Percentiles rank a stretch among this genome's conserved stretches.
Evolutionary conservation across 768 basidiomycete genomes (phyloP).

Genomic region (Leccinum variicolor): DNA sequence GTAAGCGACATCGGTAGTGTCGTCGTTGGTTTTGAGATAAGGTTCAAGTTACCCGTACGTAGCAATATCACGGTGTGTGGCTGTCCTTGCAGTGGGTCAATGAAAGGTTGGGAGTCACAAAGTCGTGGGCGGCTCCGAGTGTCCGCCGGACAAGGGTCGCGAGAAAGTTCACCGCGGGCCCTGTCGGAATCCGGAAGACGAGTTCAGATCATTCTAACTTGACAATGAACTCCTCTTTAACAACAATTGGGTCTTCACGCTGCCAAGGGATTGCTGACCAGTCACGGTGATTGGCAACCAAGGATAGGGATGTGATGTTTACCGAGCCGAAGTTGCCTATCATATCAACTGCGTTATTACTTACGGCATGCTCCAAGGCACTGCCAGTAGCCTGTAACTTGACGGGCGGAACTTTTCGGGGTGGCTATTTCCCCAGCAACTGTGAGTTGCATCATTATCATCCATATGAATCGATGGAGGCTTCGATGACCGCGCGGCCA

Average conservation of each 20-base stretch:
- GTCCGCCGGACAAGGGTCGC: not conserved
- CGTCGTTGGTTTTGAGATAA: not conserved
- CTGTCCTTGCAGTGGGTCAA: not conserved
- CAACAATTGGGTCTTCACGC: not conserved
- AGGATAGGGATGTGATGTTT: not conserved
- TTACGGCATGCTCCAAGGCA: constrained; percentile 13
- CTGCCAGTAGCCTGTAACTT: not conserved
- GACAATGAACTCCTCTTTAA: not conserved
- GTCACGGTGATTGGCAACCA: not conserved
- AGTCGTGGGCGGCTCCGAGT: not conserved
- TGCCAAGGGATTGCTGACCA: not conserved
- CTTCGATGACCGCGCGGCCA: not conserved
- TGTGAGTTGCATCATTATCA: not conserved
- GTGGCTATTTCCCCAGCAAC: constrained; percentile 8
- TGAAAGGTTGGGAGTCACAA: not conserved
- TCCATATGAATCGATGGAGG: not conserved
- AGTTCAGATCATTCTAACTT: not conserved
- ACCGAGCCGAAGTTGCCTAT: not conserved
- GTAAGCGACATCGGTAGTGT: constrained; percentile 23
- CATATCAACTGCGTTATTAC: not conserved
- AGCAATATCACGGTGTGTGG: not conserved
- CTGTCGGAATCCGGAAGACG: constrained; percentile 6
- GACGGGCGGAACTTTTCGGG: constrained; percentile 6
- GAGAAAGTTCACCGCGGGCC: not conserved
- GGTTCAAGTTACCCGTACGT: not conserved